phyloP scores from a whole-genome alignment of 352 stramenopile genomes.

The Blastocystis sp. region DNA sequence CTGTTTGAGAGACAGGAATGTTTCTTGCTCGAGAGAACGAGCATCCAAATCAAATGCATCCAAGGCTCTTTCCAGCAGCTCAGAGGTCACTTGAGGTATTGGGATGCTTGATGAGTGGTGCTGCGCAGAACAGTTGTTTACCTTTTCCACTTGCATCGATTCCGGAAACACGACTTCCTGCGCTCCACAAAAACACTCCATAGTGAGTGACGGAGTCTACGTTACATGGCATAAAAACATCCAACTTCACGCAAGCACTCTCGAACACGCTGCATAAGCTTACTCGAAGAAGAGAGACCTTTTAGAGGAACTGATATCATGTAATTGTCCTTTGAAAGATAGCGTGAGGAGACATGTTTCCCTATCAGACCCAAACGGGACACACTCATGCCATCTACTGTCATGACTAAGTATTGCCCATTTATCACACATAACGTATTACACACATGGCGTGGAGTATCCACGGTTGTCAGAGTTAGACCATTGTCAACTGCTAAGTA shows the following conservation, averaged over 20 bases:
- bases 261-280: not conserved
- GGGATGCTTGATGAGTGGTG: not conserved
- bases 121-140: not conserved
- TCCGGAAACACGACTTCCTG: not conserved
- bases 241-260: not conserved
- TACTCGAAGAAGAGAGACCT: not conserved
- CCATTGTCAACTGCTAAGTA: not conserved
- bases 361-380: not conserved
- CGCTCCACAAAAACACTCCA: not conserved
- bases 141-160: not conserved
- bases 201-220: not conserved
- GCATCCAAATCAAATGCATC: not conserved
- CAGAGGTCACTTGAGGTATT: not conserved
- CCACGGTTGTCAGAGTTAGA: not conserved
- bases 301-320: not conserved
- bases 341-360: not conserved
- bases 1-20: not conserved
- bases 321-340: not conserved
- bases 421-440: not conserved
- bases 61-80: not conserved
- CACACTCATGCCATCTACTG: not conserved
- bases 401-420: conserved; percentile 7
- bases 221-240: not conserved
- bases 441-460: not conserved
- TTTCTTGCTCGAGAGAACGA: not conserved